phyloP scores from a whole-genome alignment of 352 stramenopile genomes.

The Globisporangium carolinianum region DNA sequence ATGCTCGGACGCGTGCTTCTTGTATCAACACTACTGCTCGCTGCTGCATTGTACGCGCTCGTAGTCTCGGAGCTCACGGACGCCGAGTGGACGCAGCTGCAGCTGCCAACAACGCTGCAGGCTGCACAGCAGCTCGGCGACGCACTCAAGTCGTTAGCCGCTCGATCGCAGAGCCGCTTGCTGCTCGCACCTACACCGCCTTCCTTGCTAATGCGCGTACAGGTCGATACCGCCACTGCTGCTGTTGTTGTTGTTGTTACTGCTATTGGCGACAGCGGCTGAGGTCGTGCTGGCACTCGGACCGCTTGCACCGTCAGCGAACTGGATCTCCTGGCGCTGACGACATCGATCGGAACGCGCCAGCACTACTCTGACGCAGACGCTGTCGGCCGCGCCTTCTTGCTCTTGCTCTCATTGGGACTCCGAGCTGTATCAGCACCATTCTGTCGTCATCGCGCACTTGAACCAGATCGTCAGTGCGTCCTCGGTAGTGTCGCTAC shows the following conservation, averaged over 20 bases:
- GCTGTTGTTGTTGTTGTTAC: not conserved
- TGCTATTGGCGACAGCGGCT: not conserved
- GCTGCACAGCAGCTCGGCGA: conserved; percentile 57
- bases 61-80: conserved; percentile 45
- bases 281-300: not conserved
- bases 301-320: not conserved
- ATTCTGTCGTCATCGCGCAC: conserved; percentile 10
- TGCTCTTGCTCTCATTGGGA: not conserved
- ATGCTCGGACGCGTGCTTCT: conserved; percentile 38
- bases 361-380: not conserved
- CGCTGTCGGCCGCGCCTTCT: not conserved
- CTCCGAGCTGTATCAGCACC: not conserved
- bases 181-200: conserved; percentile 27
- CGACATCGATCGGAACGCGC: not conserved
- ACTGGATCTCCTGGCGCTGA: not conserved
- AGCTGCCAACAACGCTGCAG: conserved; percentile 48
- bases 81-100: conserved; percentile 44
- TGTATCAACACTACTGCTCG: conserved; percentile 24
- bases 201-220: too few relatives aligned
- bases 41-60: conserved; percentile 38
- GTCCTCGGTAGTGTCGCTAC: not conserved
- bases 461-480: conserved; percentile 24
- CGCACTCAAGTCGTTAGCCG: conserved; percentile 46
- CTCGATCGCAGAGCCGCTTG: conserved; percentile 26
- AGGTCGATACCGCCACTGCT: too few relatives aligned